Evolutionary conservation across 2,329 filamentous ascomycete species (phyloP).

Genomic region (Ophiosphaerella korrae): DNA sequence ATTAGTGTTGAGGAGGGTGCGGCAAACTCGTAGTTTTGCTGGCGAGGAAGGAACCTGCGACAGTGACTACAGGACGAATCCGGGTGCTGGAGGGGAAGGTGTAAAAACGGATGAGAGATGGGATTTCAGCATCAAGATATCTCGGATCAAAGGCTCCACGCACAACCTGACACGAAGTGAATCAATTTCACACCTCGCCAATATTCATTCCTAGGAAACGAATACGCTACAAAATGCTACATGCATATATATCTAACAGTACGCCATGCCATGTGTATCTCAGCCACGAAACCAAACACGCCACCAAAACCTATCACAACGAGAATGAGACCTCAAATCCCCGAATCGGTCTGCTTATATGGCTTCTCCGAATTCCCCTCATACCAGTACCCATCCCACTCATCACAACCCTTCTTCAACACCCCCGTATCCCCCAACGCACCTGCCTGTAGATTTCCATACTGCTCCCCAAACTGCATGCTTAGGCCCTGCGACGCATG

Average conservation of each 20-base stretch:
- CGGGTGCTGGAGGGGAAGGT: too few species aligned
- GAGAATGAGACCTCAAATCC: slow-evolving; percentile 21
- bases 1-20: too few species aligned
- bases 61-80: too few species aligned
- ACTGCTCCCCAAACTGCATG: slow-evolving; percentile 58
- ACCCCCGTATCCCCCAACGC: slow-evolving; percentile 24
- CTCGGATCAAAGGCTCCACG: too few species aligned
- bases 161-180: too few species aligned
- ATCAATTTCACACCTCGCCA: too few species aligned
- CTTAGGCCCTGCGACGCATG: slow-evolving; percentile 51
- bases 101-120: too few species aligned
- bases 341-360: slow-evolving; percentile 42
- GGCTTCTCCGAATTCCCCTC: slow-evolving; percentile 27
- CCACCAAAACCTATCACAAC: background rate
- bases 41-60: too few species aligned
- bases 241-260: background rate
- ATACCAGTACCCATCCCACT: slow-evolving; percentile 43
- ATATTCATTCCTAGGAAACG: background rate
- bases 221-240: background rate
- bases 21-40: too few species aligned
- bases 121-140: too few species aligned
- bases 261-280: too few species aligned
- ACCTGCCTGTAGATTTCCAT: slow-evolving; percentile 26
- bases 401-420: slow-evolving; percentile 34
- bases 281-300: background rate